These are phyloP conservation scores for Obelidium mucronatum DNA, from an alignment of 192 early-diverging fungal species.

Conservation along the genomic window DNA sequence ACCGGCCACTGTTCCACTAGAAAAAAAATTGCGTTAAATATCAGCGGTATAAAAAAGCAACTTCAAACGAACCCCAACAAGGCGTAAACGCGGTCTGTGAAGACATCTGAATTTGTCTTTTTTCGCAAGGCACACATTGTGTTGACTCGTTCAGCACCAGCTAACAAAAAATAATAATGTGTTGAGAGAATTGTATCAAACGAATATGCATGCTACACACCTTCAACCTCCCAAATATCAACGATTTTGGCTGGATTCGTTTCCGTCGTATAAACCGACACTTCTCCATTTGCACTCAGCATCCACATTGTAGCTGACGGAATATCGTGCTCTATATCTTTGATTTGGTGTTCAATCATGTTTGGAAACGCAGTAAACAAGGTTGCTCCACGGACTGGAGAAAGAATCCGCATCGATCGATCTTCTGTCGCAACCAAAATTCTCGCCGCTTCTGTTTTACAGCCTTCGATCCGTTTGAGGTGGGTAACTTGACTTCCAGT, in stretches of 20 bases:
- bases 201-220: slow-evolving; percentile 10
- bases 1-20: slow-evolving; percentile 55
- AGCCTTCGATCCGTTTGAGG: slow-evolving; percentile 31
- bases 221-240: slow-evolving; percentile 46
- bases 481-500: slow-evolving; percentile 26
- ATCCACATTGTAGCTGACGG: slow-evolving; percentile 45
- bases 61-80: slow-evolving; percentile 35
- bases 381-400: slow-evolving; percentile 53
- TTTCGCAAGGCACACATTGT: slow-evolving; percentile 46
- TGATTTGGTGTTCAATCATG: slow-evolving; percentile 43
- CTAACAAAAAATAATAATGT: slow-evolving; percentile 12
- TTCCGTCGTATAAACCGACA: slow-evolving; percentile 50
- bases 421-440: slow-evolving; percentile 51
- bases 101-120: not conserved
- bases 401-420: slow-evolving; percentile 51
- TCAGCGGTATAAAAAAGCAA: not conserved
- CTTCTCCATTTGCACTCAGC: slow-evolving; percentile 44
- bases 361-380: slow-evolving; percentile 57
- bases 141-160: slow-evolving; percentile 30
- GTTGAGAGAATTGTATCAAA: not conserved
- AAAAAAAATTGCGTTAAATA: not conserved
- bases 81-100: slow-evolving; percentile 36
- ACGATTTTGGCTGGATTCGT: slow-evolving; percentile 55
- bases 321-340: slow-evolving; percentile 53
- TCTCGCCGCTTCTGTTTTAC: slow-evolving; percentile 36